Percentiles rank a stretch among this genome's conserved stretches.
phyloP scores from a whole-genome alignment of 192 early-diverging fungal species.

The Coemansia sp. region DNA sequence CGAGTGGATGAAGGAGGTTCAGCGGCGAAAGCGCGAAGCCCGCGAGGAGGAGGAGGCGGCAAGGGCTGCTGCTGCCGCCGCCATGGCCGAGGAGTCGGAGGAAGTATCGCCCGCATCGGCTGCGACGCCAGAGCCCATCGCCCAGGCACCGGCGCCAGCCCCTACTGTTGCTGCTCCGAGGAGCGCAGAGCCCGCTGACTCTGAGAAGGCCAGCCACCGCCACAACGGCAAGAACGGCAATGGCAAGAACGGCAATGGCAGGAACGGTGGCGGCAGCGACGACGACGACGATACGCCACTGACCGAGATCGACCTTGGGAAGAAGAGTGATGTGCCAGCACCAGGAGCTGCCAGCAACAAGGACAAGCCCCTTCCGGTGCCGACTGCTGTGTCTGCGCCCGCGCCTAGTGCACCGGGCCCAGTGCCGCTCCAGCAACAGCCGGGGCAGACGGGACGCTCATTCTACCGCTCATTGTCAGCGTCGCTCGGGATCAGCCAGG shows the following conservation, averaged over 20 bases:
- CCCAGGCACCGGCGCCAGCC: too few species aligned
- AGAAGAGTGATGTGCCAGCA: not conserved
- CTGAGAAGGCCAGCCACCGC: not conserved
- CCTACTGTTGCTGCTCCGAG: too few species aligned
- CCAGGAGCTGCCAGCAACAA: not conserved
- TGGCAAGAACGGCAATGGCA: not conserved
- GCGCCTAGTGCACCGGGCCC: too few species aligned
- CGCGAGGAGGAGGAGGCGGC: conserved; percentile 20
- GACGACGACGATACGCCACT: conserved; percentile 25
- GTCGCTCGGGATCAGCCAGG: conserved; percentile 36
- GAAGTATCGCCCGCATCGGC: not conserved
- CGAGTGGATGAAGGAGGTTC: conserved; percentile 45
- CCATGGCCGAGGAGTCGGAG: not conserved
- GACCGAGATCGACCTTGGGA: conserved; percentile 11
- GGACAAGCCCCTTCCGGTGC: conserved; percentile 16
- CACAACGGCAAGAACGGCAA: not conserved
- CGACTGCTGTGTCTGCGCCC: not conserved
- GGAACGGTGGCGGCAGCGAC: not conserved
- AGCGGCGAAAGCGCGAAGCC: conserved; percentile 39
- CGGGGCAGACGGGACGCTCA: conserved; percentile 14
- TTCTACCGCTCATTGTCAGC: conserved; percentile 47
- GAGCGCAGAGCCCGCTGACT: not conserved
- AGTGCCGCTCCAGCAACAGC: too few species aligned
- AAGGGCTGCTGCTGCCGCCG: conserved; percentile 7
- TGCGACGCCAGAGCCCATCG: too few species aligned